A percentile compares a stretch with the other conserved stretches of the same genome.
These are phyloP conservation scores for Begonia peltatifolia DNA, from an alignment of 306 rosid genomes.

Conservation along the genomic window DNA sequence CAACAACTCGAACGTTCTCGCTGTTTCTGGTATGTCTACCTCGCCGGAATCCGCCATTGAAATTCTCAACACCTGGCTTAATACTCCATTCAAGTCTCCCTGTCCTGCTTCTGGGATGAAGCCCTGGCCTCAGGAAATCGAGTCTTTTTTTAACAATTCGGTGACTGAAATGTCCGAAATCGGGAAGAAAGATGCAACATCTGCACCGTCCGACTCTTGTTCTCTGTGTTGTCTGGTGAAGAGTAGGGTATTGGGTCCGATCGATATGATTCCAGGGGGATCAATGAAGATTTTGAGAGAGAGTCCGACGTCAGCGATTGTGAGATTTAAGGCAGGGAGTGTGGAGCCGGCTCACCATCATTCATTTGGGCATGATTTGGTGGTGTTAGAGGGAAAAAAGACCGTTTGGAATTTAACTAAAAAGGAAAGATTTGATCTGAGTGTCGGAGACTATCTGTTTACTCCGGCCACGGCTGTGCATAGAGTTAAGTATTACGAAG, in stretches of 20 bases:
- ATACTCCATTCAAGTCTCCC: constrained; percentile 54
- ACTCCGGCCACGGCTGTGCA: constrained; percentile 79
- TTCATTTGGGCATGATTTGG: constrained; percentile 80
- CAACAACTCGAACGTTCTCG: constrained; percentile 83
- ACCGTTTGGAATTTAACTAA: constrained; percentile 76
- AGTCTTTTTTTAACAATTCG: constrained; percentile 41
- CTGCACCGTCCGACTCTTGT: constrained; percentile 21
- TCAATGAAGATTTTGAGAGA: constrained; percentile 82
- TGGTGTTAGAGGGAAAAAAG: constrained; percentile 63
- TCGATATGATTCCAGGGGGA: constrained; percentile 66
- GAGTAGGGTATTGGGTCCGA: constrained; percentile 44
- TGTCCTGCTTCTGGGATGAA: constrained; percentile 54
- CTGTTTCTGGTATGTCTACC: constrained; percentile 67
- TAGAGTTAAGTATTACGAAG: constrained; percentile 58
- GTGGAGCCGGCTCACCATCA: constrained; percentile 93
- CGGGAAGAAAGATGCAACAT: constrained; percentile 10
- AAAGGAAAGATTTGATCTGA: constrained; percentile 48
- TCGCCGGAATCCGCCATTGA: constrained; percentile 38
- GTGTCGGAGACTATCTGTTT: constrained; percentile 59
- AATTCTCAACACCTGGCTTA: constrained; percentile 56
- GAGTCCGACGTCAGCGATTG: constrained; percentile 70
- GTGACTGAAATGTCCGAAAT: constrained; percentile 54
- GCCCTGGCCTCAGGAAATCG: constrained; percentile 57
- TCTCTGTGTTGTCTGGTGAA: constrained; percentile 59
- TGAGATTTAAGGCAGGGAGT: constrained; percentile 66